Base-by-base conservation (phyloP, 148 eudicot species). In the Rhododendron griersonianum region DNA sequence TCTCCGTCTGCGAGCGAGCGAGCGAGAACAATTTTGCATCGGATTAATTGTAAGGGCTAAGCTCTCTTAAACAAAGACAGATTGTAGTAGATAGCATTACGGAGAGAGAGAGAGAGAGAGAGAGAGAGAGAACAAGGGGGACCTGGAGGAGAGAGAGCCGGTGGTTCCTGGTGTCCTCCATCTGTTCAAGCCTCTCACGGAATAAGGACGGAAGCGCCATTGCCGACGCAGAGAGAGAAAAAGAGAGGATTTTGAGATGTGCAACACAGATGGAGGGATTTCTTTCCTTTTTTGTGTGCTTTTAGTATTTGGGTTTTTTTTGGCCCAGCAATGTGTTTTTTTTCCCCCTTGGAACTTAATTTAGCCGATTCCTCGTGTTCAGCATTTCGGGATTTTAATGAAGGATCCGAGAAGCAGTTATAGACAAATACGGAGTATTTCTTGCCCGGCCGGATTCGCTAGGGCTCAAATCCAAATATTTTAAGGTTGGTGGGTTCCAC, bases 81-180 rank as follows among this genome's bases (percentile, higher is more conserved):
- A 65, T 0, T 65, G 33, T 11, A 9, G 33, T 11, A 67, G 74
- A 25, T 67, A 67, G 74, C 33, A 67, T 67, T 10, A 25, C 5
- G 74, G 35, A 19, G 44, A 18, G 25, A 33, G 83, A 44, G 21
- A 4, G 2, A 7, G 5, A 63, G 11, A 48, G 65, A 16, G 69
- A 14, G 37, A 8, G 55, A 5, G 50, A 92, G 48, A 45, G 83
- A 44, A 65, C 14, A 50, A n/a, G 69, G 78, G 55, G 7, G 50
- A 92, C 92, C 93, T 92, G 90, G 85, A 92, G 93, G 74, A 91
- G 92, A 87, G 94, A 91, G 86, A 91, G 88, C 14, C 92, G 87
- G 6, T 90, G 91, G 81, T 90, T 93, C 80, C 92, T 89, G 13
- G 90, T 86, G 47, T 44, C 82, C 53, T 93, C 93, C 92, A 93